Evolutionary conservation across 2,329 filamentous ascomycete genomes (phyloP).

Genomic region (Arthrobotrys musiformis): DNA sequence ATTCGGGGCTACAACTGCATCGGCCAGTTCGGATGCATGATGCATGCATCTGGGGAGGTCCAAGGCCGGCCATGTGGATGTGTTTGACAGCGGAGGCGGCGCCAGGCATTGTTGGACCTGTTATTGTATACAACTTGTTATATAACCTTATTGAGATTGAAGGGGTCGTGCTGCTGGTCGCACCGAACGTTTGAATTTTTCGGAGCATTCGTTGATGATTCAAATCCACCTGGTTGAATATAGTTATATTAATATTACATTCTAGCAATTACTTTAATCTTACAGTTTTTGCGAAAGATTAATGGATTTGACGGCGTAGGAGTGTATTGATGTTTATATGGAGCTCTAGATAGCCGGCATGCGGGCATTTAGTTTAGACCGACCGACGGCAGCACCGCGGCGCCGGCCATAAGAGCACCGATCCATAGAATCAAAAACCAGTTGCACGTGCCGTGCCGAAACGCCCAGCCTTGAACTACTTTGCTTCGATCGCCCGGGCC

Average conservation of each 20-base stretch:
- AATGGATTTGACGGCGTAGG: no score
- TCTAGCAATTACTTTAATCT: no score
- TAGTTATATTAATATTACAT: no score
- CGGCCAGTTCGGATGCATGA: neutral
- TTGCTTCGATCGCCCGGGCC: no score
- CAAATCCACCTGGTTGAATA: no score
- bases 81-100: neutral
- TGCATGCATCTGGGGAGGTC: neutral
- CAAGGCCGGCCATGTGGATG: neutral
- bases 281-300: no score
- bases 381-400: no score
- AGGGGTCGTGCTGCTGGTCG: no score
- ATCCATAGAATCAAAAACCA: no score
- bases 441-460: neutral
- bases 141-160: neutral
- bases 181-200: neutral
- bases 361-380: neutral
- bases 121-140: neutral
- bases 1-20: no score
- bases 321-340: no score
- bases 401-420: neutral
- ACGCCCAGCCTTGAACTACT: neutral
- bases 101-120: neutral
- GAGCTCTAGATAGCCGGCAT: no score
- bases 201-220: neutral